Base-by-base conservation (phyloP, 371 early-diverging fungal genomes). In the Mortierella sp. region DNA sequence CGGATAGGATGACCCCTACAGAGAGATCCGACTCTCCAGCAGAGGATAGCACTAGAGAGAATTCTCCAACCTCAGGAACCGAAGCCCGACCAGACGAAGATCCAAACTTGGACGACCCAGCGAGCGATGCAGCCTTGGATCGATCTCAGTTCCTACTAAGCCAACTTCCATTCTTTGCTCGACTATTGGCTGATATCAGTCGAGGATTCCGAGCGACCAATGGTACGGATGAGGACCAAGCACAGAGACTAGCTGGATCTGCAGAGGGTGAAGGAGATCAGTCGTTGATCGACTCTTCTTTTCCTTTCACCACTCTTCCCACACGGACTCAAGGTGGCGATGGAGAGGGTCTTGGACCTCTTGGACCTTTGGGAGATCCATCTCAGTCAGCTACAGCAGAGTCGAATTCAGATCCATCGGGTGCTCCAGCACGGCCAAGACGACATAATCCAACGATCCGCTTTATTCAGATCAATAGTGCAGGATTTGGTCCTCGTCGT, bases 91-190 rank as follows among this genome's bases (percentile, higher is more conserved):
- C 68, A 43, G 68, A 55, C 21, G 23, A 15, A 7, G 59, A 43
- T 15, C 0, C 59, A 30, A 28, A 28, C n/a, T 9, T 15, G 9
- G 26, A 57, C 21, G 51, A 28, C 25, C 6, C 51, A 55, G 29
- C 21, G 45, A 48, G 23, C 57, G 66, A 18, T 28, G 28, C 21
- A 16, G 44, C 18, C 53, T 26, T 47, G 44, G 73, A 72, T 9
- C 46, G 73, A 60, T 44, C 73, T 0, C 73, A 67, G 43, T 63
- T 72, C 37, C 14, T 67, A 37, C 25, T 67, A 55, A 72, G 53
- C 25, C 75, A 75, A 21, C 64, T 75, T 29, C 75, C 71, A 16
- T 67, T 75, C 58, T 65, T 75, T 45, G 29, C 70, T 30, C 71
- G 71, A 21, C 43, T 75, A 1, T 47, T 75, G 46, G 62, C 67